Percentiles rank a stretch among this genome's conserved stretches.
Evolutionary conservation across 2,329 filamentous ascomycete species (phyloP).

Genomic region (Penicillium paneum): DNA sequence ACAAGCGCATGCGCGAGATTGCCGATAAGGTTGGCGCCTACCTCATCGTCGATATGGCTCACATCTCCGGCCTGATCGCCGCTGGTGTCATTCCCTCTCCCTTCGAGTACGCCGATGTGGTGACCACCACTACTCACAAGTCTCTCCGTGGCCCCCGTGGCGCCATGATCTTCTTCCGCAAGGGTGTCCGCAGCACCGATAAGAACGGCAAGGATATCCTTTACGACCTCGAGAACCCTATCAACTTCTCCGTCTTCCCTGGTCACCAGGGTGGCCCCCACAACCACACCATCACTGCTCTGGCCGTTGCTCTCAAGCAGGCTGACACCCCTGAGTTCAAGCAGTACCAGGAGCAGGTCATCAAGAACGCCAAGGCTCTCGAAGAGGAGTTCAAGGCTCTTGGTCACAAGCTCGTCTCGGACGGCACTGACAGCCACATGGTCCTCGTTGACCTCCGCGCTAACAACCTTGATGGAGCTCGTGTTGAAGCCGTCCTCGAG

Average conservation of each 20-base stretch:
- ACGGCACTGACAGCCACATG: constrained; percentile 96
- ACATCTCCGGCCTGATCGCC: constrained; percentile 91
- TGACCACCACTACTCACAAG: constrained; percentile 98
- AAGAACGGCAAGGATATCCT: constrained; percentile 82
- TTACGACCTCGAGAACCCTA: constrained; percentile 88
- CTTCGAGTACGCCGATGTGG: constrained; percentile 85
- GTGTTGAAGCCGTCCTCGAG: constrained; percentile 93
- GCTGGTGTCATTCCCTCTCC: constrained; percentile 88
- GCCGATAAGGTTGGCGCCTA: constrained; percentile 90
- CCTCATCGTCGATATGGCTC: constrained; percentile 92
- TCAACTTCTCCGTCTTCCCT: constrained; percentile 96
- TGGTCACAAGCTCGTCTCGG: constrained; percentile 85
- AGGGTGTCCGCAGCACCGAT: constrained; percentile 78
- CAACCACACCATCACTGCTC: constrained; percentile 97
- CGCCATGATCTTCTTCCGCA: constrained; percentile 98
- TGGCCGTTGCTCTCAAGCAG: constrained; percentile 92
- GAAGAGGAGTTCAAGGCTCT: constrained; percentile 66
- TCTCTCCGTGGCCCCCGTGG: constrained; percentile 90
- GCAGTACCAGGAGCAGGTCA: constrained; percentile 84
- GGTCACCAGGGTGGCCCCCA: constrained; percentile 97
- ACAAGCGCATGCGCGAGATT: constrained; percentile 84
- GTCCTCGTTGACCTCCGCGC: constrained; percentile 89
- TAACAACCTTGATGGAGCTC: constrained; percentile 80
- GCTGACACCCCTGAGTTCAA: constrained; percentile 86
- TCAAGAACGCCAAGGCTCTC: constrained; percentile 87